These are phyloP conservation scores for Davidsoniella eucalypti DNA, from an alignment of 2,329 filamentous ascomycete genomes.

Conservation along the genomic window DNA sequence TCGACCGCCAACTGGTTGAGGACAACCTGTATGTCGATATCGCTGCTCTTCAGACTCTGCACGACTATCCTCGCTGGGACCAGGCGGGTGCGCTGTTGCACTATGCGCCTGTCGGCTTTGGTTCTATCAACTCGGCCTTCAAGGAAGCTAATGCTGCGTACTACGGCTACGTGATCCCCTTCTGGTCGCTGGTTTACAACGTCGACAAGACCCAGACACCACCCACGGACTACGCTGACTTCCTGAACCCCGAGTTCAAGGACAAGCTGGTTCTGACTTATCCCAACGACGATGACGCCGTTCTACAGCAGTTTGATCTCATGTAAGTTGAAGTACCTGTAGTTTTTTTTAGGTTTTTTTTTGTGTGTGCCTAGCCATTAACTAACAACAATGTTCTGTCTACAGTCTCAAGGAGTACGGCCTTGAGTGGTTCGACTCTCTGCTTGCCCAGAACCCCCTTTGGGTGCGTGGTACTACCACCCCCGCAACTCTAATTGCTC, in stretches of 20 bases:
- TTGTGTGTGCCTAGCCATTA: slow-evolving; percentile 16
- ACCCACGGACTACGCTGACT: slow-evolving; percentile 26
- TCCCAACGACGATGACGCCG: slow-evolving; percentile 41
- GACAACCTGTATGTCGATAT: slow-evolving; percentile 28
- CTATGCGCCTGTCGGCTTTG: slow-evolving; percentile 32
- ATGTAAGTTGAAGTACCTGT: slow-evolving; percentile 22
- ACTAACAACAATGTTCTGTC: slow-evolving; percentile 15
- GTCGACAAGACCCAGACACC: slow-evolving; percentile 20
- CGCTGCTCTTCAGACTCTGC: slow-evolving; percentile 31
- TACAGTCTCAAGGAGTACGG: slow-evolving; percentile 22
- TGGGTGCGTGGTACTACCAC: slow-evolving; percentile 37
- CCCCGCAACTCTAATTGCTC: slow-evolving; percentile 21
- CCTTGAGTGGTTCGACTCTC: slow-evolving; percentile 28
- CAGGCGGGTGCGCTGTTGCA: slow-evolving; percentile 28
- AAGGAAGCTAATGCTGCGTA: slow-evolving; percentile 27
- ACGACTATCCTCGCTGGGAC: slow-evolving; percentile 37
- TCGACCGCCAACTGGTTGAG: slow-evolving; percentile 29
- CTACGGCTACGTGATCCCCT: slow-evolving; percentile 24
- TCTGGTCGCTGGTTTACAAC: slow-evolving; percentile 24
- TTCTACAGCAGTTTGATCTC: slow-evolving; percentile 32
- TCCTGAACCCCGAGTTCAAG: slow-evolving; percentile 33
- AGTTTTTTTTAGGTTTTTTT: too few relatives aligned
- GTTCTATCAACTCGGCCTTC: slow-evolving; percentile 25
- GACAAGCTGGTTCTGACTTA: slow-evolving; percentile 37
- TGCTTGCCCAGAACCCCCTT: slow-evolving; percentile 30